Percentiles rank a stretch among this genome's conserved stretches.
Conservation (phyloP, 2,329 filamentous ascomycete species). For the Sarocladiaceae sp. region DNA sequence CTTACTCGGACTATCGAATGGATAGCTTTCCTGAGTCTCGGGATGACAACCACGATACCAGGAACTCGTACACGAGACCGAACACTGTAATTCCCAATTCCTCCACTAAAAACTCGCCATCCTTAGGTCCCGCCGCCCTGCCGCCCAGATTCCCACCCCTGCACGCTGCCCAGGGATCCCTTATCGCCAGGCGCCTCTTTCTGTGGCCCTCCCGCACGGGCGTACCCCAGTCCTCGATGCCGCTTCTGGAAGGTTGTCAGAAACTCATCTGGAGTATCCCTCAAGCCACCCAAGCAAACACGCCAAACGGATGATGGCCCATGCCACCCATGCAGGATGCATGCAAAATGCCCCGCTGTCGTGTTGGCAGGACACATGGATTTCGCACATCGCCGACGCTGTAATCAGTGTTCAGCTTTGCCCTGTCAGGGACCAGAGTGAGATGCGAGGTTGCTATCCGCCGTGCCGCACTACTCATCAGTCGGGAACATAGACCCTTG, state of each 20-base stretch:
- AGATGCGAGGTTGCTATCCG: too few species aligned
- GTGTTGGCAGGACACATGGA: too few species aligned
- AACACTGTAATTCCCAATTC: too few species aligned
- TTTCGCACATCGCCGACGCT: slow-evolving; percentile 5
- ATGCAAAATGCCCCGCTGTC: neutral
- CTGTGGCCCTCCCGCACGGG: neutral
- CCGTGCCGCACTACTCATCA: too few species aligned
- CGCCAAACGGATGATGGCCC: neutral
- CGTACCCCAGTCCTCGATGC: slow-evolving; percentile 12
- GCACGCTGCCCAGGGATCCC: neutral
- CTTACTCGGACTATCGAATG: too few species aligned
- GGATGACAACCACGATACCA: too few species aligned
- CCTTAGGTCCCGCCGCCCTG: neutral
- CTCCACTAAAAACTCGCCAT: neutral
- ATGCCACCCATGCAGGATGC: neutral
- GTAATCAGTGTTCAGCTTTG: neutral
- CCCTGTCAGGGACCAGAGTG: too few species aligned
- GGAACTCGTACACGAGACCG: too few species aligned
- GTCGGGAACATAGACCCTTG: too few species aligned
- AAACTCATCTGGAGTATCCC: slow-evolving; percentile 12
- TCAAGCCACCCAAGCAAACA: slow-evolving; percentile 1
- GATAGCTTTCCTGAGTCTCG: too few species aligned
- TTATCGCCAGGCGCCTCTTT: neutral
- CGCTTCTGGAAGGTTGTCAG: slow-evolving; percentile 23
- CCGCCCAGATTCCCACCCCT: too few species aligned